Base-by-base conservation (phyloP, 257 asterid genomes). In the Rauvolfia tetraphylla region DNA sequence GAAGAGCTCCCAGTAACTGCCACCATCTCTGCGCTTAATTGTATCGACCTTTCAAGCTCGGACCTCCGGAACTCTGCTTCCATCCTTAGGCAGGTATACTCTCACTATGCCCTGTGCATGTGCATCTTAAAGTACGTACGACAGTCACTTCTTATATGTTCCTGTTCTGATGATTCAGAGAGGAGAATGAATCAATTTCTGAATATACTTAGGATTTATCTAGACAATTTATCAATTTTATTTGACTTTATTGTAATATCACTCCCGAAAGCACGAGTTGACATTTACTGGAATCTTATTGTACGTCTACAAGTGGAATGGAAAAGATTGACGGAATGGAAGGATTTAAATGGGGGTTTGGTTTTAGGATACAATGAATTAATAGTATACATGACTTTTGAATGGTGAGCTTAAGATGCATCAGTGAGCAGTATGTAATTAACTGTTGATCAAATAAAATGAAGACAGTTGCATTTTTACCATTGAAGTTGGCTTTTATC, bases 11-110 rank as follows among this genome's bases (percentile, higher is more conserved):
- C 79, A 18, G 51, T 76, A 6, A 20, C 80, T 48, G 71, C 80
- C 6, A 75, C 29, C 20, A 25, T 73, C 18, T 62, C 81, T 66
- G 68, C 38, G 61, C 76, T 86, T 36, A 72, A 79, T 51, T 75
- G 76, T 72, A 75, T 86, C 38, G 89, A 86, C 78, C 84, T 86
- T 53, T 86, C 86, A 38, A 23, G 68, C 73, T 79, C 84, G 67
- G 84, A 83, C 58, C 61, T 81, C 17, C 70, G 68, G 54, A 36
- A 59, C 51, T 83, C 89, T 65, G 86, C 78, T 74, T 74, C 83
- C 53, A 84, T 81, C 33, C 84, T 86, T 77, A 81, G 78, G 75
- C 81, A 86, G 89, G 89, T 44, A 71, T 20, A 20, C 70, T 46
- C 78, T 13, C 63, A 3, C 42, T 29, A 72, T 48, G 63, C 33